Conservation (phyloP, 441 rosid species). For the Metrosideros polymorpha region DNA sequence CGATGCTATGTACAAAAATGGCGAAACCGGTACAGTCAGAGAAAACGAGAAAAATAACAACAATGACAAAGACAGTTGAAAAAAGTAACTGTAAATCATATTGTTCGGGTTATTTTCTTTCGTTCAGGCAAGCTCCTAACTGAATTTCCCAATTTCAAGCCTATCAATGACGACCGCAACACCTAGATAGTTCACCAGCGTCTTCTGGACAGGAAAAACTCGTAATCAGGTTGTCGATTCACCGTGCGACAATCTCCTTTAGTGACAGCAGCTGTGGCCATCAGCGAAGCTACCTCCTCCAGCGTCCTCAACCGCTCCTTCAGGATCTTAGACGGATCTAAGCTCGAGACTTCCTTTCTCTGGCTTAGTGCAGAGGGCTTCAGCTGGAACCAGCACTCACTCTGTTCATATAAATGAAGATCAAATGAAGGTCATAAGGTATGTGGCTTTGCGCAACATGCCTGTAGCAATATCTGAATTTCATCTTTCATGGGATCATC, state of each 20-base stretch:
- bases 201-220: constrained; percentile 39
- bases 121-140: background rate
- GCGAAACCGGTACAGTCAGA: background rate
- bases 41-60: background rate
- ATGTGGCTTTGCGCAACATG: background rate
- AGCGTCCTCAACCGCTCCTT: constrained; percentile 39
- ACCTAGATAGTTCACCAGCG: background rate
- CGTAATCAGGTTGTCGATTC: constrained; percentile 44
- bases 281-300: constrained; percentile 33
- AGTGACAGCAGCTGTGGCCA: constrained; percentile 39
- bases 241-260: constrained; percentile 21
- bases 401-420: constrained; percentile 13
- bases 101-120: background rate
- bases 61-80: background rate
- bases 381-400: constrained; percentile 46
- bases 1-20: background rate
- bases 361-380: constrained; percentile 14
- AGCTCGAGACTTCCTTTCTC: constrained; percentile 7
- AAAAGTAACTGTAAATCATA: background rate
- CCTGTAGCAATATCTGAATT: background rate
- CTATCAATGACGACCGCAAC: background rate
- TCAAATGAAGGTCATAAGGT: background rate
- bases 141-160: background rate
- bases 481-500: background rate
- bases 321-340: constrained; percentile 22